Evolutionary conservation across 2,329 filamentous ascomycete species (phyloP).

Genomic region (Ophiostoma fasciatum): DNA sequence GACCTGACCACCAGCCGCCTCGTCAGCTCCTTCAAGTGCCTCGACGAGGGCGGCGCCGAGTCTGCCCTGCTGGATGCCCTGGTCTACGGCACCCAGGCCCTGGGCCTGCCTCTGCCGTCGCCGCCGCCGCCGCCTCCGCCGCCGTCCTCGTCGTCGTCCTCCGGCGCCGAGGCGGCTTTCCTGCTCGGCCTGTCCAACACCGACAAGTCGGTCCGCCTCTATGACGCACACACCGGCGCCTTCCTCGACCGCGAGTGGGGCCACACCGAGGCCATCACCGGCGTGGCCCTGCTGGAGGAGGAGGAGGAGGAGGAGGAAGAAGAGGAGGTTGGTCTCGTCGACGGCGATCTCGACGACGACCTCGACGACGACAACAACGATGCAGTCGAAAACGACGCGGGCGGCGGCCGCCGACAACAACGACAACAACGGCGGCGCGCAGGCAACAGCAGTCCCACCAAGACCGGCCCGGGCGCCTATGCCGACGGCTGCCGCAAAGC

Average conservation of each 20-base stretch:
- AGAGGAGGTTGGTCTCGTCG: too few relatives aligned
- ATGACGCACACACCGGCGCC: slow-evolving; percentile 60
- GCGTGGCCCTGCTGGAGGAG: slow-evolving; percentile 56
- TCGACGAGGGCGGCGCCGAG: slow-evolving; percentile 66
- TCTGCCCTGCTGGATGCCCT: slow-evolving; percentile 73
- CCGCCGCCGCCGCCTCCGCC: neutral
- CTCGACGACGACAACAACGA: too few relatives aligned
- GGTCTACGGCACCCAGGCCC: slow-evolving; percentile 41
- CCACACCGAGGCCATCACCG: slow-evolving; percentile 86
- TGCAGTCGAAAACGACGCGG: too few relatives aligned
- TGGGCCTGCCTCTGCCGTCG: neutral
- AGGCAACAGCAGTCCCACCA: slow-evolving; percentile 2
- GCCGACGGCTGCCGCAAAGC: slow-evolving; percentile 33
- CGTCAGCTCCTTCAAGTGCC: slow-evolving; percentile 62
- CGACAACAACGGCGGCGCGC: neutral
- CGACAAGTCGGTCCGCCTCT: slow-evolving; percentile 88
- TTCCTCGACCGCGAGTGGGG: slow-evolving; percentile 86
- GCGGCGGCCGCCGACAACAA: too few relatives aligned
- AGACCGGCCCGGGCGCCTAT: neutral
- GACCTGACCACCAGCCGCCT: slow-evolving; percentile 54
- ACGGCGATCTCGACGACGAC: too few relatives aligned
- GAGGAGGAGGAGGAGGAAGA: slow-evolving; percentile 26
- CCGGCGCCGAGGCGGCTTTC: slow-evolving; percentile 38
- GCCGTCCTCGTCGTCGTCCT: neutral
- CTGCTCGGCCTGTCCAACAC: slow-evolving; percentile 83